phyloP scores from a whole-genome alignment of 192 early-diverging fungal genomes.

The Lobosporangium transversale region DNA sequence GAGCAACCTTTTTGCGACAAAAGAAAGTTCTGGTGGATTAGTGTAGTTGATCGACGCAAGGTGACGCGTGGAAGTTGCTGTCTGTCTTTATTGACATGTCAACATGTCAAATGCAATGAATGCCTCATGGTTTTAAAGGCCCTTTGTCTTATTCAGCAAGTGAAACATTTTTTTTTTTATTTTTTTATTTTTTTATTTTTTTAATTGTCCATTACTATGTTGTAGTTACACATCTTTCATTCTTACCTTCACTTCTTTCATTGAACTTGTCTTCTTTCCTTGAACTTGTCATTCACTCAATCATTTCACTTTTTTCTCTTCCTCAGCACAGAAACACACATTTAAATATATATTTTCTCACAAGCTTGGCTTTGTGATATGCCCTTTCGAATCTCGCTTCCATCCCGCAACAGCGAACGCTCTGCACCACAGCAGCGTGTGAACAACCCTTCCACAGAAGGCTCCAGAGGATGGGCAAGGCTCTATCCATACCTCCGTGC shows the following conservation, averaged over 20 bases:
- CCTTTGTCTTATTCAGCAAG: not conserved
- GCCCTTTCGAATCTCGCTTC: not conserved
- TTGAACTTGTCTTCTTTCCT: not conserved
- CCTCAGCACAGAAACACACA: not conserved
- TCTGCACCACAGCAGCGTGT: not conserved
- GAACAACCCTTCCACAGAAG: not conserved
- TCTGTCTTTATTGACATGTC: no score
- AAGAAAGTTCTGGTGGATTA: no score
- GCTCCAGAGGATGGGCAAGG: not conserved
- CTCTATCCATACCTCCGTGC: constrained; percentile 5
- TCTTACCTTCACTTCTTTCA: not conserved
- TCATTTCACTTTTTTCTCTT: not conserved
- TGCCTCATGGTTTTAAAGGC: no score
- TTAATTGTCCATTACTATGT: no score
- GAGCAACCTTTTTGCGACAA: no score
- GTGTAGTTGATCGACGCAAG: no score
- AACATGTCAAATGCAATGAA: no score
- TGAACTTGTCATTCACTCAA: not conserved
- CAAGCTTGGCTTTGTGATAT: not conserved
- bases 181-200: not conserved
- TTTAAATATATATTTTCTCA: not conserved
- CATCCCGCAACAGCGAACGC: not conserved
- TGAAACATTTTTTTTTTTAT: not conserved
- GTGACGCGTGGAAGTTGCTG: no score
- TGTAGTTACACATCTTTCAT: not conserved